These are phyloP conservation scores for Porcisia deanei DNA, from an alignment of 208 protist genomes.

Conservation along the genomic window DNA sequence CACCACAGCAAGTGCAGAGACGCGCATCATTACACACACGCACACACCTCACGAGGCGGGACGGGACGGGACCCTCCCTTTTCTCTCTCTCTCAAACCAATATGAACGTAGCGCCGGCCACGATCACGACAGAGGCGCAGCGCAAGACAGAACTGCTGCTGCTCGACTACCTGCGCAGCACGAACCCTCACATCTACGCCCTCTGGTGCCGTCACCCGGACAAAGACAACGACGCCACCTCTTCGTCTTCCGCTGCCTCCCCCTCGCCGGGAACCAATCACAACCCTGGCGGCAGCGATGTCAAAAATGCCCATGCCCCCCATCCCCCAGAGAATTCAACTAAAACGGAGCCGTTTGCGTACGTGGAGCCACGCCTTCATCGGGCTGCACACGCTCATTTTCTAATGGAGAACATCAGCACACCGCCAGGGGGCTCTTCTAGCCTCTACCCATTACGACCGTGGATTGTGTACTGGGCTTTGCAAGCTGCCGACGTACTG, in stretches of 20 bases:
- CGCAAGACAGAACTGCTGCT: conserved; percentile 61
- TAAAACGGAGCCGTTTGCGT: background rate
- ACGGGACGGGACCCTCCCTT: too few species aligned
- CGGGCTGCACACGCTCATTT: conserved; percentile 40
- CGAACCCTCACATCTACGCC: conserved; percentile 44
- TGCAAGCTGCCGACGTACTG: conserved; percentile 83
- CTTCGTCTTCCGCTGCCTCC: background rate
- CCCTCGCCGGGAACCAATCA: background rate
- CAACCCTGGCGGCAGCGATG: background rate
- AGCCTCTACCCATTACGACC: conserved; percentile 54
- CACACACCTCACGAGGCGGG: too few species aligned
- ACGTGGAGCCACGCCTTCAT: conserved; percentile 8
- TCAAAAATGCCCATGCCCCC: background rate
- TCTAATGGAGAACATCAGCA: conserved; percentile 26
- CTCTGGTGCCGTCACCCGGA: conserved; percentile 49
- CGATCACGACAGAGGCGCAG: conserved; percentile 47
- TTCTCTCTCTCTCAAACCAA: background rate
- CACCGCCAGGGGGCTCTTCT: conserved; percentile 27
- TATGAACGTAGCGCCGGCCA: conserved; percentile 35
- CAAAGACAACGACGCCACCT: conserved; percentile 4
- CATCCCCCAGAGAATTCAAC: background rate
- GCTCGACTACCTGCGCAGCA: conserved; percentile 44
- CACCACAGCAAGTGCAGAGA: background rate
- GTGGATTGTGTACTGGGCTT: conserved; percentile 82
- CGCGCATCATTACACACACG: background rate